phyloP scores from a whole-genome alignment of 495 filamentous ascomycete species.

The Podospora australis region DNA sequence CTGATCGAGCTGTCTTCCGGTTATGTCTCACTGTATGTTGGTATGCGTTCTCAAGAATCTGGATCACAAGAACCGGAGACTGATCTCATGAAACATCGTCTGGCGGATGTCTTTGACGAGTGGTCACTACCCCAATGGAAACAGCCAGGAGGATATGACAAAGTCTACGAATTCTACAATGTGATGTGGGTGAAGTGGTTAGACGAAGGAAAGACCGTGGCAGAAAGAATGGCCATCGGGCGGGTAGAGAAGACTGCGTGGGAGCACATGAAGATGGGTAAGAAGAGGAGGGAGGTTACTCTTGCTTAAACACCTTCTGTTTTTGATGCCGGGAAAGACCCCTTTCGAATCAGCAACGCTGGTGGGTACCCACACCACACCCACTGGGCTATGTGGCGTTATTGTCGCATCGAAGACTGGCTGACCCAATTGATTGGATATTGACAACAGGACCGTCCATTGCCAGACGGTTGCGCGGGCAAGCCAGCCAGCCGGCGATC shows the following conservation, averaged over 20 bases:
- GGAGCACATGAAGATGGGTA: constrained; percentile 9
- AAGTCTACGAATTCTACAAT: constrained; percentile 19
- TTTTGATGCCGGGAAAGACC: not conserved
- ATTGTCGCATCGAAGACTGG: not conserved
- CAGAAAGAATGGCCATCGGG: constrained; percentile 15
- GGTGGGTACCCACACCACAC: not conserved
- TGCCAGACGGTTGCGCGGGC: too few relatives aligned
- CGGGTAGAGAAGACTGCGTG: constrained; percentile 14
- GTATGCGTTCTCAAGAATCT: not conserved
- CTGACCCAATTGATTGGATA: not conserved
- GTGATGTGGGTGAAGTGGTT: constrained; percentile 18
- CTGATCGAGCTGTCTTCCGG: constrained; percentile 16
- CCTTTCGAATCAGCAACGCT: too few relatives aligned
- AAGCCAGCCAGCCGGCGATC: too few relatives aligned
- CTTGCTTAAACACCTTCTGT: not conserved
- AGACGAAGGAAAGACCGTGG: not conserved
- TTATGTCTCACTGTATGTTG: too few relatives aligned
- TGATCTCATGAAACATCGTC: constrained; percentile 1
- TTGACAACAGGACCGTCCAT: too few relatives aligned
- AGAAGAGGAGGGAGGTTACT: constrained; percentile 8
- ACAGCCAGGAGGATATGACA: not conserved
- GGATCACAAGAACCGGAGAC: not conserved
- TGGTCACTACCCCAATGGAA: constrained; percentile 9
- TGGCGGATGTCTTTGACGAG: constrained; percentile 18
- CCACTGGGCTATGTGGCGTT: not conserved